Base-by-base conservation (phyloP, 2,329 filamentous ascomycete genomes). In the Alternaria ethzedia region DNA sequence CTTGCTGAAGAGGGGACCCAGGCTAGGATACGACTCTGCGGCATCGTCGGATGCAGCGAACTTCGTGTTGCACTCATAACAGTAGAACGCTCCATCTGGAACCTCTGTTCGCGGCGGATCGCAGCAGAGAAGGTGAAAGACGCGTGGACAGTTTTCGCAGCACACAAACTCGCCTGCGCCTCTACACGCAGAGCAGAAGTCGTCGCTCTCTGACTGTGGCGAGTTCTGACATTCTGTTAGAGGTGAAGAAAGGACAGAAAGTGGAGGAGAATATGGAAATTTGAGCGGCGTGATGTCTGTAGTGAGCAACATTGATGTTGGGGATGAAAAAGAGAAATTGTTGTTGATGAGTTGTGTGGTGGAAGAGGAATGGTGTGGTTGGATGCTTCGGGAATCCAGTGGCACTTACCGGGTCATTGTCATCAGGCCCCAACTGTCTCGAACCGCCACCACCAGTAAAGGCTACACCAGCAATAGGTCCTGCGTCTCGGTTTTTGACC, bases 51-150 rank as follows among this genome's bases (percentile, higher is more conserved):
- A 54, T 28, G 57, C 56, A 63, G 66, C 70, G 30, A 65, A 66
- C 64, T 71, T 71, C 21, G 71, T 62, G 25, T 64, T 66, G 67
- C 77, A 79, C 52, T 77, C 76, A 72, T 92, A 91, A 82, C 95
- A 98, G 79, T 87, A 96, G 92, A 94, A 98, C 15, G 73, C 71
- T 9, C 75, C 77, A 32, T 75, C 72, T 36, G 77, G 76, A 58
- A 76, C 72, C 32, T 73, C 65, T 25, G 69, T 57, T 57, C 73
- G 84, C 43, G 93, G 91, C 65, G 95, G 94, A 79, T 96, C 91
- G 70, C 96, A 88, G 79, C 96, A 98, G 63, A 88, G 86, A 78
- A 96, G 93, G 81, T 98, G 96, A 81, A 96, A 97, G 6, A 94
- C 93, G 70, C 93, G 89, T 64, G 90, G 88, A 82, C 96, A 99